Evolutionary conservation across 352 stramenopile species (phyloP).

Genomic region (Lagenidium sp.): DNA sequence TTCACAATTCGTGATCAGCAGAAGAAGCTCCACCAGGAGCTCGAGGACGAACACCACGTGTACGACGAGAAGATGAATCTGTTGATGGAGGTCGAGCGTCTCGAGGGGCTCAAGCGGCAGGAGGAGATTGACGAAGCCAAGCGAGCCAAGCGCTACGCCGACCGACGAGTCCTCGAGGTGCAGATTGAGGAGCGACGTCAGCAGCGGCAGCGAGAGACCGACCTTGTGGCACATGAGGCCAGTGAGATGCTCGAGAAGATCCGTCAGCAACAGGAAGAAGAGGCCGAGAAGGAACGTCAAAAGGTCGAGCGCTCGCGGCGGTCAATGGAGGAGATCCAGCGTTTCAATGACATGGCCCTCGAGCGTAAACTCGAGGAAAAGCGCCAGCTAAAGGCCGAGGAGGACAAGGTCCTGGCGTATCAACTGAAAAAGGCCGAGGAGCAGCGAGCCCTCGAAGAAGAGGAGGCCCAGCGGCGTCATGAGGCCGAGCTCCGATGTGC

Average conservation of each 20-base stretch:
- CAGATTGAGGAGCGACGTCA: slow-evolving; percentile 58
- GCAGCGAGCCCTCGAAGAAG: slow-evolving; percentile 45
- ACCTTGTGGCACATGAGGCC: slow-evolving; percentile 65
- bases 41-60: slow-evolving; percentile 70
- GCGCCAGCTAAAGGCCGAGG: slow-evolving; percentile 73
- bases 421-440: slow-evolving; percentile 71
- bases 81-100: slow-evolving; percentile 91
- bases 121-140: slow-evolving; percentile 86
- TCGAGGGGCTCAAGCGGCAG: slow-evolving; percentile 87
- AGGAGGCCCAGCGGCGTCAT: slow-evolving; percentile 51
- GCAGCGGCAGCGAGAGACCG: slow-evolving; percentile 34
- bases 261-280: slow-evolving; percentile 53
- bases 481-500: slow-evolving; percentile 67
- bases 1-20: slow-evolving; percentile 95
- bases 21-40: slow-evolving; percentile 49
- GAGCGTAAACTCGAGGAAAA: slow-evolving; percentile 42
- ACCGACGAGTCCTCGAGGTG: slow-evolving; percentile 86
- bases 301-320: slow-evolving; percentile 47
- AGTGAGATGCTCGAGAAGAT: slow-evolving; percentile 86
- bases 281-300: slow-evolving; percentile 55
- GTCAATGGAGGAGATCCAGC: slow-evolving; percentile 64
- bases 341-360: slow-evolving; percentile 56
- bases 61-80: slow-evolving; percentile 94
- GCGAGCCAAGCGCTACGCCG: slow-evolving; percentile 72
- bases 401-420: slow-evolving; percentile 59